Conservation (phyloP, 2,329 filamentous ascomycete species). For the Calonectria henricotiae region DNA sequence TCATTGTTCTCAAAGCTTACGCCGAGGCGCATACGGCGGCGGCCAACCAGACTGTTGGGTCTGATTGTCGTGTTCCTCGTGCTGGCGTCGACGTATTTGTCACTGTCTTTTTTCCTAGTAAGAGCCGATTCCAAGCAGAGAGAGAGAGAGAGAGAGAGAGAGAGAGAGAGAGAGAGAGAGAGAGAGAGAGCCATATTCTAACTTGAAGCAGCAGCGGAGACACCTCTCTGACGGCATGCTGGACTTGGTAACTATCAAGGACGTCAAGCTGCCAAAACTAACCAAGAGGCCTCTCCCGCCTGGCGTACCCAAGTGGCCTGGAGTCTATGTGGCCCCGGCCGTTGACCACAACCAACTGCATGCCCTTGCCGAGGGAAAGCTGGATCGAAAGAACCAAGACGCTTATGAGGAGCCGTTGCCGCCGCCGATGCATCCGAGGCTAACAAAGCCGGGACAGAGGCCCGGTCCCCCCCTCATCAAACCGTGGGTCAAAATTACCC, state of each 20-base stretch:
- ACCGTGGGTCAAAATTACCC: neutral
- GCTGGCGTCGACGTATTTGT: neutral
- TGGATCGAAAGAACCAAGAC: neutral
- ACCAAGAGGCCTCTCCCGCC: neutral
- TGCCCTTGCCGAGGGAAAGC: neutral
- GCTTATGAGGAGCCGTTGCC: neutral
- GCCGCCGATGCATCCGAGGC: neutral
- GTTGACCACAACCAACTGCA: constrained; percentile 7
- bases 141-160: neutral
- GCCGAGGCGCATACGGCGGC: too few relatives aligned
- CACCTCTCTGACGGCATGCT: neutral
- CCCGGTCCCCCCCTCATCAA: neutral
- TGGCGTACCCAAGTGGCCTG: neutral
- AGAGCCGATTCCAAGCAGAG: neutral
- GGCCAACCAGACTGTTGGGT: neutral
- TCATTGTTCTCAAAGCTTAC: neutral
- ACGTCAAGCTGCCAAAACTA: neutral
- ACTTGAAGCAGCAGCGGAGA: neutral
- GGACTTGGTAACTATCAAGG: neutral
- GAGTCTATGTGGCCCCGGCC: neutral
- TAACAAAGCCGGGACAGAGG: neutral
- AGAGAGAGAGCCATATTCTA: neutral
- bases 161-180: neutral
- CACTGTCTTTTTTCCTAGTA: neutral
- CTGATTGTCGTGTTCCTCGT: neutral